These are phyloP conservation scores for Aspergillus awamori DNA, from an alignment of 2,329 filamentous ascomycete genomes.

Conservation along the genomic window DNA sequence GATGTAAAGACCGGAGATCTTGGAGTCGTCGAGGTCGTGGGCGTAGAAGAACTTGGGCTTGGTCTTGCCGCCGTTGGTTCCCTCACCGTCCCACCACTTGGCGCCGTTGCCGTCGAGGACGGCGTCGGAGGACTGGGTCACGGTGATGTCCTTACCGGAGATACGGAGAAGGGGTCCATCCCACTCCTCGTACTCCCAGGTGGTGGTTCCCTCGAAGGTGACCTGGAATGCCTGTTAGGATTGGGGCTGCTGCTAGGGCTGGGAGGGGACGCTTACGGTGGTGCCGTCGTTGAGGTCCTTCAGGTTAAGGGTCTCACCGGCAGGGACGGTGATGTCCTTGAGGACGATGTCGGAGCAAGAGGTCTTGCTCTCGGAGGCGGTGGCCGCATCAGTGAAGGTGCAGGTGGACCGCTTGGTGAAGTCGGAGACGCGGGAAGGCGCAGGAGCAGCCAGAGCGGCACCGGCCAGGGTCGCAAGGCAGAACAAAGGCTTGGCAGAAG, in stretches of 20 bases:
- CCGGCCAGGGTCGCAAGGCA: constrained; percentile 3
- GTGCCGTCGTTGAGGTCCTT: constrained; percentile 44
- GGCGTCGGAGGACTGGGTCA: constrained; percentile 56
- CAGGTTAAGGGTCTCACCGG: constrained; percentile 15
- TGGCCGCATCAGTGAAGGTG: constrained; percentile 8
- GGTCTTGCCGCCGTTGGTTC: constrained; percentile 62
- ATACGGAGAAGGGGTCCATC: constrained; percentile 64
- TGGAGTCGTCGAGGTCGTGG: constrained; percentile 36
- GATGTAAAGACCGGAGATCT: constrained; percentile 38
- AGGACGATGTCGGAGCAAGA: constrained; percentile 8
- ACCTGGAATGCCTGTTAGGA: constrained; percentile 39
- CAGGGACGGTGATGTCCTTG: constrained; percentile 10
- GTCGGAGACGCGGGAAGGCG: constrained; percentile 2
- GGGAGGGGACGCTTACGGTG: constrained; percentile 35
- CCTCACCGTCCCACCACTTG: constrained; percentile 64
- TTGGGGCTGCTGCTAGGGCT: neutral
- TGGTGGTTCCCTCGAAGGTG: constrained; percentile 66
- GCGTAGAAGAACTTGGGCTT: constrained; percentile 69
- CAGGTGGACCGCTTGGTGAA: constrained; percentile 10
- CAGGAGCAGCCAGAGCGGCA: constrained; percentile 7
- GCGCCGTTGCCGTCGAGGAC: constrained; percentile 60
- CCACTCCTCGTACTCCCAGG: constrained; percentile 68
- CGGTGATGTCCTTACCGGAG: constrained; percentile 58
- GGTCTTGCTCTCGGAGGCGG: constrained; percentile 7
- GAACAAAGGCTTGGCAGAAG: constrained; percentile 1